These are phyloP conservation scores for Rubroboletus satanas DNA, from an alignment of 768 basidiomycete species.

Conservation along the genomic window DNA sequence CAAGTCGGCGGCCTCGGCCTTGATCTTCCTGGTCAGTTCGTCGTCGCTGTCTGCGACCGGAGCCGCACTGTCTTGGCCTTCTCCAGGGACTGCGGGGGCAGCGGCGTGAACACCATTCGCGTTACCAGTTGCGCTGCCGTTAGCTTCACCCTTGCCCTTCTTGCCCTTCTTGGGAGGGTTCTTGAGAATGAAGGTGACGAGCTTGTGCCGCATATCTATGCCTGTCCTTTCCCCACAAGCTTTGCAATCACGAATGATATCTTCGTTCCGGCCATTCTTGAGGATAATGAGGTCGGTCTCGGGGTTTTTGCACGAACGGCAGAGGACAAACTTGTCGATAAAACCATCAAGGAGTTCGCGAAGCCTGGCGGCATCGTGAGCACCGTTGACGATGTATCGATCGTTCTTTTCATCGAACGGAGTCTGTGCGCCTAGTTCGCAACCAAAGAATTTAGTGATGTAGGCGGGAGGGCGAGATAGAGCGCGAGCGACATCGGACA, in stretches of 20 bases:
- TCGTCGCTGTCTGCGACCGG: constrained; percentile 76
- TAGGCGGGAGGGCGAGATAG: constrained; percentile 93
- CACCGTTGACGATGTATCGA: constrained; percentile 97
- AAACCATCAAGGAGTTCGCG: constrained; percentile 94
- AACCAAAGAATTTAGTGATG: constrained; percentile 98
- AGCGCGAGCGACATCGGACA: constrained; percentile 95
- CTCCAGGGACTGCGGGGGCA: constrained; percentile 37
- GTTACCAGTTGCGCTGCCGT: constrained; percentile 48
- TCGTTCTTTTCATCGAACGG: constrained; percentile 96
- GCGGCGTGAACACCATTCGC: constrained; percentile 42
- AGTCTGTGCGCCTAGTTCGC: constrained; percentile 97
- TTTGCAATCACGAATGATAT: constrained; percentile 95
- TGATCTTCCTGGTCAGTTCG: constrained; percentile 85
- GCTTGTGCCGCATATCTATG: constrained; percentile 95
- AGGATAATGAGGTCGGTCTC: constrained; percentile 94
- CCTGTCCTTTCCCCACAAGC: constrained; percentile 92
- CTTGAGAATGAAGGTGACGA: constrained; percentile 94
- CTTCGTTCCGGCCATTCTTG: constrained; percentile 74
- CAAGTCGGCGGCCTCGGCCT: constrained; percentile 80
- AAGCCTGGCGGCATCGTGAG: constrained; percentile 85
- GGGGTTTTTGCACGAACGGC: constrained; percentile 97
- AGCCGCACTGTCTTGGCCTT: constrained; percentile 38
- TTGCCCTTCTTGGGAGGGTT: constrained; percentile 88
- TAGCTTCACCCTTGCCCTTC: constrained; percentile 50
- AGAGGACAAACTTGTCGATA: constrained; percentile 98